phyloP scores from a whole-genome alignment of 805 yeast genomes.

The Yamadazyma phyllophila region DNA sequence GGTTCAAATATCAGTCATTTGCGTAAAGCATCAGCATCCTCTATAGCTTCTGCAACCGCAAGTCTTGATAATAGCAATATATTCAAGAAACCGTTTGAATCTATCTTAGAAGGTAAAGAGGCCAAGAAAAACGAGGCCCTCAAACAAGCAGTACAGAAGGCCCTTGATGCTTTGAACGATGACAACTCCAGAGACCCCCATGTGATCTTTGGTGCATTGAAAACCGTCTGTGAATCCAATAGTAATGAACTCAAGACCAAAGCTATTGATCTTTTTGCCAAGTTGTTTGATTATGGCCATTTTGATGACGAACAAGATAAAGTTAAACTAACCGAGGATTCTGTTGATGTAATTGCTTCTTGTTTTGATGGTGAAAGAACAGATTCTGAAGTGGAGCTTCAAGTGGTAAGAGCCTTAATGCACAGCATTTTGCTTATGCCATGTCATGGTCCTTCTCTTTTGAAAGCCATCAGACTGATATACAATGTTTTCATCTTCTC shows the following conservation, averaged over 20 bases:
- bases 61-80: slow-evolving; percentile 10
- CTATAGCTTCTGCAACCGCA: slow-evolving; percentile 2
- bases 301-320: slow-evolving; percentile 60
- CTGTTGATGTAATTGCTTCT: slow-evolving; percentile 78
- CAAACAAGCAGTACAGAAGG: slow-evolving; percentile 36
- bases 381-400: slow-evolving; percentile 83
- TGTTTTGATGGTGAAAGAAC: slow-evolving; percentile 93
- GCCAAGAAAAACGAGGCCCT: slow-evolving; percentile 50
- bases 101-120: slow-evolving; percentile 58
- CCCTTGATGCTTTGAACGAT: slow-evolving; percentile 41
- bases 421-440: slow-evolving; percentile 83
- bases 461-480: slow-evolving; percentile 89
- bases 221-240: slow-evolving; percentile 68
- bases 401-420: slow-evolving; percentile 87
- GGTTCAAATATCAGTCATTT: background rate
- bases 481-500: slow-evolving; percentile 90
- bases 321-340: slow-evolving; percentile 68
- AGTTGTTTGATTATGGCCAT: slow-evolving; percentile 81
- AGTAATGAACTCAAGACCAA: slow-evolving; percentile 62
- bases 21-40: slow-evolving; percentile 2
- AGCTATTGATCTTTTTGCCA: slow-evolving; percentile 84
- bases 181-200: slow-evolving; percentile 43
- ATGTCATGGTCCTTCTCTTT: slow-evolving; percentile 84
- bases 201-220: slow-evolving; percentile 74
- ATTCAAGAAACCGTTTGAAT: slow-evolving; percentile 57